Evolutionary conservation across 2,329 filamentous ascomycete species (phyloP), one percentile per base, ranked within the genome.

Genomic region (Microdochium bolleyi): DNA sequence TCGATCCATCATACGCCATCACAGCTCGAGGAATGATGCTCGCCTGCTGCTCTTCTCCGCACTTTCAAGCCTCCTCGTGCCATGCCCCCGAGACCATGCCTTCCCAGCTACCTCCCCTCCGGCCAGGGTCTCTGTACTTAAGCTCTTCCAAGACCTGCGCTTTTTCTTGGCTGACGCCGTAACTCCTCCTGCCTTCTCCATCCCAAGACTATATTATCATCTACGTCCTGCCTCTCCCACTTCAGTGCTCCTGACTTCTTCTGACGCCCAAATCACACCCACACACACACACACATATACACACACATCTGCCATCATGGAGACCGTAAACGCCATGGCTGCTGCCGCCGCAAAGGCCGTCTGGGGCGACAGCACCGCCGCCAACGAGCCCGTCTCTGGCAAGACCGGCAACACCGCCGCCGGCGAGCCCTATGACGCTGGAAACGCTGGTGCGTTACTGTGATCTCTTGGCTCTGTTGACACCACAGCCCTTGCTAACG

Each of bases 371-470:
- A 62, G 55, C 53, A 62, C 60, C 34, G 58, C 60, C 52, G 56
- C 51, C 25, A 50, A 34, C 27, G 89, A 95, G 70, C 89, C 89
- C 19, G 67, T 91, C 48, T 87, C 87, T 21, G 89, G 89, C 22
- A 73, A 82, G 51, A 73, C 77, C 53, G 89, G 89, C 38, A 73
- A 85, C 64, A 86, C 87, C 3, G 77, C 78, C 24, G 76, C 75
- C 46, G 82, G 80, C 13, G 85, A 92, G 66, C 89, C 89, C 0
- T 95, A 84, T 61, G 89, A 94, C 64, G 82, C 83, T 54, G 89
- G 89, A 49, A 94, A 94, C 66, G 70, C 80, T n/a, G 77, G 82
- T 73, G 78, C 75, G 82, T 67, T 59, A 7, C 37, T 41, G 13
- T 10, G 8, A 41, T 41, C 19, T n/a, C 37, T 14, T 14, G 30